Evolutionary conservation across 148 eudicot genomes (phyloP), one percentile per base, ranked within the genome.

Genomic region (Simmondsia chinensis): DNA sequence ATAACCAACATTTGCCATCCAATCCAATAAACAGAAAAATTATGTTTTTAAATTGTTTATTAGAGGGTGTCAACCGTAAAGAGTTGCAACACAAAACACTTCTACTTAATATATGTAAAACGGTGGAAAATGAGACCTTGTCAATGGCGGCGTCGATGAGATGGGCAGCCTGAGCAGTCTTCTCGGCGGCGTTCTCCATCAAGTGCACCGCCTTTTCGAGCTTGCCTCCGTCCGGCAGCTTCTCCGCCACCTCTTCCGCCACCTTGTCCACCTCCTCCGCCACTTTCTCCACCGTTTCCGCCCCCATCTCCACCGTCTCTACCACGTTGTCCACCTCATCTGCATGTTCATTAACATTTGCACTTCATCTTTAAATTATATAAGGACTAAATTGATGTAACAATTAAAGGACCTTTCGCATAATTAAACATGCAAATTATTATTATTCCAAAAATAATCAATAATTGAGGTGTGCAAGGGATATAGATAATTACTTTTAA

Each of bases 181-280:
- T 37, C 17, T 58, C 64, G 4, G 76, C 69, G 21, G 37, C 54
- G 29, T 51, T 15, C 28, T 74, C 76, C 9, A 74, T 30, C 9
- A 29, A 8, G 7, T 12, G 48, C 10, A 41, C 66, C 15, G 47
- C 39, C 16, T 33, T 30, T 43, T 52, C 66, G 2, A 65, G 43
- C 22, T 23, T 26, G 14, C 51, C 59, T 23, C 66, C 80, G 37
- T 41, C 64, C 9, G 72, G 69, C 3, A 62, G 55, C 1, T 41
- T 23, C 9, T 50, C 65, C n/a, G 48, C 57, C 7, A 66, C 43
- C 6, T 33, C 61, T 31, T 63, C 76, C 7, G 70, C 76, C 52
- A 63, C 57, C 51, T 70, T 45, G 52, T 70, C 76, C 14, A 70
- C 60, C 12, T 33, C 44, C 23, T 70, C 76, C 7, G 76, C 75